phyloP scores from a whole-genome alignment of 2,329 filamentous ascomycete species.

The Akanthomyces muscarius region DNA sequence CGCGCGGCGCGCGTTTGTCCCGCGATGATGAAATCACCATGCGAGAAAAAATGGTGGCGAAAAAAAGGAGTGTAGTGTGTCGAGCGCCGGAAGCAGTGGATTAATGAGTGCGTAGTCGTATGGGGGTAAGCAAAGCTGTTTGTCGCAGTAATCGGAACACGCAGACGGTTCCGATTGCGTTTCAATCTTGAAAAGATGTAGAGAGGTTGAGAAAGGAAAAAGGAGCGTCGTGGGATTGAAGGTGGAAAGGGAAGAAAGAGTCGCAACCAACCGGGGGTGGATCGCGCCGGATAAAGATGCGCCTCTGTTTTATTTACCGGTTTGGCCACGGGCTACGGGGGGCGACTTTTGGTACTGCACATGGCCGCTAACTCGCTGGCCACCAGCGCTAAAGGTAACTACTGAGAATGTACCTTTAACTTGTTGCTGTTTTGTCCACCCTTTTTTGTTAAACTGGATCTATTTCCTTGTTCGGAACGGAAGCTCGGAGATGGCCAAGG shows the following conservation, averaged over 20 bases:
- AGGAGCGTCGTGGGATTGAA: not conserved
- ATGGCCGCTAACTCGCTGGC: not conserved
- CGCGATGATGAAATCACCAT: constrained; percentile 8
- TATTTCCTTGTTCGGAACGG: constrained; percentile 10
- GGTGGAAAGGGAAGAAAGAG: not conserved
- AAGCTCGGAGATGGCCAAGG: constrained; percentile 10
- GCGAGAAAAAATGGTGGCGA: not conserved
- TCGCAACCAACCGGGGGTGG: constrained; percentile 2
- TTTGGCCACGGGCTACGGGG: not conserved
- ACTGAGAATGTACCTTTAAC: not conserved
- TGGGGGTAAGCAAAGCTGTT: not conserved
- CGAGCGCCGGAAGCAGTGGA: not conserved
- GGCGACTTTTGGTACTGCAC: not conserved
- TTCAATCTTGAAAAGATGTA: not conserved
- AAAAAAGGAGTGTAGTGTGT: constrained; percentile 8
- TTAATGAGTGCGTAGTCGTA: not conserved
- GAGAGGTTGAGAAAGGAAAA: not conserved
- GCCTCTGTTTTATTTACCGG: too few species aligned
- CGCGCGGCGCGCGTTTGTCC: constrained; percentile 8
- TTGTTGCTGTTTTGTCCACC: not conserved
- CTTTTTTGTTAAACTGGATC: not conserved
- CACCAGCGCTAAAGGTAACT: not conserved
- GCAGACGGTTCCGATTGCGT: not conserved
- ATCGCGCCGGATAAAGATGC: constrained; percentile 3
- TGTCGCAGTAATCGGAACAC: not conserved